A percentile compares a stretch with the other conserved stretches of the same genome.
Evolutionary conservation across 169 alveolate genomes (phyloP).

Genomic region (Cystoisospora suis): DNA sequence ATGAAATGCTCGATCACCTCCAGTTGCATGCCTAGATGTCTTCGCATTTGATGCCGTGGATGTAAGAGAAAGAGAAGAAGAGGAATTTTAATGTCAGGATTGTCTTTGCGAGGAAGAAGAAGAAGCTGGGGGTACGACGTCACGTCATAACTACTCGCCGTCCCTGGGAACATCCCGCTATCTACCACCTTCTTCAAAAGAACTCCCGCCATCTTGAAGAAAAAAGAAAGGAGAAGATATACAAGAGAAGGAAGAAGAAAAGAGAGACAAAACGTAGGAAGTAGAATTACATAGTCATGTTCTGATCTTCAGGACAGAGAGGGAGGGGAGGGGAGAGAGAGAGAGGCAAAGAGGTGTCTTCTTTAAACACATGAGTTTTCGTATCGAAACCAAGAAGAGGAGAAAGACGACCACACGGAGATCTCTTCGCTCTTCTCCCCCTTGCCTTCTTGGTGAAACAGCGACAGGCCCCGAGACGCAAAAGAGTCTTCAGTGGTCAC

Average conservation of each 20-base stretch:
- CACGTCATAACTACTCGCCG: constrained; percentile 71
- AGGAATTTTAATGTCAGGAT: constrained; percentile 29
- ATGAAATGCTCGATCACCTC: not conserved
- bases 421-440: too few relatives aligned
- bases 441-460: too few relatives aligned
- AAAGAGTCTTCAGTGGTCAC: too few relatives aligned
- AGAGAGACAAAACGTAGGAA: not conserved
- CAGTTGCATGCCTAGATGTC: constrained; percentile 12
- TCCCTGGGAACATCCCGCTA: constrained; percentile 78
- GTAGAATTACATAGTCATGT: not conserved
- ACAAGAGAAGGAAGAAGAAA: not conserved
- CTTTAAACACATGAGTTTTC: too few relatives aligned
- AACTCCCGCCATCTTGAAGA: not conserved
- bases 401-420: too few relatives aligned
- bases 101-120: constrained; percentile 64
- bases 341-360: not conserved
- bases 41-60: constrained; percentile 29
- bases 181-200: constrained; percentile 62
- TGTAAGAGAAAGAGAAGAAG: constrained; percentile 20
- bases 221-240: not conserved
- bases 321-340: not conserved
- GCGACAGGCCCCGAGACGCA: too few relatives aligned
- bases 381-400: too few relatives aligned
- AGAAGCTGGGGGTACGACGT: constrained; percentile 72
- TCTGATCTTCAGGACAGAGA: not conserved